Evolutionary conservation across 2,329 filamentous ascomycete genomes (phyloP).

Genomic region (Arthrobotrys conoides): DNA sequence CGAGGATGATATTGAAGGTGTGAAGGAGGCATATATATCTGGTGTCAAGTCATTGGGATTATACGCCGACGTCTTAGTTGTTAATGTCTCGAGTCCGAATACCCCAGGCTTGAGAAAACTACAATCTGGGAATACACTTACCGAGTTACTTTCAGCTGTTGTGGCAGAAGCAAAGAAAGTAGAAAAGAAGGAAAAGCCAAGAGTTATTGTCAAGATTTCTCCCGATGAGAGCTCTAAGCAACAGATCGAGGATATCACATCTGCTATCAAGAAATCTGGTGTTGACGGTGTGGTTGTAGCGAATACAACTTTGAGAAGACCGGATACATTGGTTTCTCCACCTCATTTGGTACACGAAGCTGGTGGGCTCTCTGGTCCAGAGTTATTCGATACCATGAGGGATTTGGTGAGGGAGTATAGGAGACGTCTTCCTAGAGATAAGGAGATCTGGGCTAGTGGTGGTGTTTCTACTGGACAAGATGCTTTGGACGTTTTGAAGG

Average conservation of each 20-base stretch:
- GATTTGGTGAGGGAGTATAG: slow-evolving; percentile 85
- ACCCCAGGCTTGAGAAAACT: slow-evolving; percentile 90
- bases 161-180: slow-evolving; percentile 80
- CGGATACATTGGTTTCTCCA: slow-evolving; percentile 78
- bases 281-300: slow-evolving; percentile 97
- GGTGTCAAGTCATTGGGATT: slow-evolving; percentile 85
- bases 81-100: slow-evolving; percentile 97
- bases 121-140: slow-evolving; percentile 86
- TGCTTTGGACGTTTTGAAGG: slow-evolving; percentile 84
- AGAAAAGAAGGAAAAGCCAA: slow-evolving; percentile 79
- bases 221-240: slow-evolving; percentile 90
- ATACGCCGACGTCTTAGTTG: slow-evolving; percentile 96
- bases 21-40: slow-evolving; percentile 85
- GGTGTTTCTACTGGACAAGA: slow-evolving; percentile 91
- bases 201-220: slow-evolving; percentile 97
- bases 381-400: slow-evolving; percentile 85
- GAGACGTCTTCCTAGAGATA: slow-evolving; percentile 73
- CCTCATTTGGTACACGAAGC: slow-evolving; percentile 78
- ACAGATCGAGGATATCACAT: slow-evolving; percentile 89
- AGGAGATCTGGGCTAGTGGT: slow-evolving; percentile 89
- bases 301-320: slow-evolving; percentile 91
- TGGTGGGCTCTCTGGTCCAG: slow-evolving; percentile 91
- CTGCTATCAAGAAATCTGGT: slow-evolving; percentile 84
- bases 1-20: slow-evolving; percentile 84
- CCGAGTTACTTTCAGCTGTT: slow-evolving; percentile 83